Conservation (phyloP, 257 asterid species). For the Penstemon eatonii region DNA sequence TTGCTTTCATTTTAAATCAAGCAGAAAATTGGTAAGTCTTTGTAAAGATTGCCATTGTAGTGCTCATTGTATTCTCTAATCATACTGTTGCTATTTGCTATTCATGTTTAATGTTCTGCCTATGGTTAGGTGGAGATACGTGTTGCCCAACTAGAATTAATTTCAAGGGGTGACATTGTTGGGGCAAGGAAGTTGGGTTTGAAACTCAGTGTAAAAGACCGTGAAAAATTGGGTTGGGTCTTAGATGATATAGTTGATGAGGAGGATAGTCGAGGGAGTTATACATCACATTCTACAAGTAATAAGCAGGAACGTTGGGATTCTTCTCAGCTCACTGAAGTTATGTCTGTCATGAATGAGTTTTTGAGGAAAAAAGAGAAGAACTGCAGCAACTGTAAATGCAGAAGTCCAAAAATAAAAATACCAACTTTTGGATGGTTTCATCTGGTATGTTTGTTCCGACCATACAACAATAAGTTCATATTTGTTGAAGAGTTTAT, state of each 20-base stretch:
- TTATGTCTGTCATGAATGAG: constrained; percentile 55
- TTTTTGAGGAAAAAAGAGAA: constrained; percentile 48
- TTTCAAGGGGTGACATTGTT: constrained; percentile 61
- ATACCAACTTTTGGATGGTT: constrained; percentile 95
- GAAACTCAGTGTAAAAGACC: constrained; percentile 13
- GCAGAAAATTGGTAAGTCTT: constrained; percentile 51
- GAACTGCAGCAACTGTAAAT: constrained; percentile 53
- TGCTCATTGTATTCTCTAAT: constrained; percentile 6
- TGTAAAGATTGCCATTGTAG: not conserved
- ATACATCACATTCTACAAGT: constrained; percentile 46
- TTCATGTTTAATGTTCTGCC: constrained; percentile 2
- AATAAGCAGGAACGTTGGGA: constrained; percentile 51
- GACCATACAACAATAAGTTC: not conserved
- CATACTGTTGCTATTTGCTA: not conserved
- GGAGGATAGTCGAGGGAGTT: constrained; percentile 68
- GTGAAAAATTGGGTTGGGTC: constrained; percentile 34
- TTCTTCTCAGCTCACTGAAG: constrained; percentile 74
- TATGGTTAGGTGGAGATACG: constrained; percentile 53
- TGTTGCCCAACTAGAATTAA: constrained; percentile 57
- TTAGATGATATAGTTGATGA: constrained; percentile 28
- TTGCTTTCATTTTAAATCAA: constrained; percentile 65
- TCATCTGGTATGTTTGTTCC: constrained; percentile 54
- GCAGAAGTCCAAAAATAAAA: constrained; percentile 55
- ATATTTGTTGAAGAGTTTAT: constrained; percentile 12
- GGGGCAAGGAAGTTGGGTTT: constrained; percentile 59